Percentiles rank a stretch among this genome's conserved stretches.
phyloP scores from a whole-genome alignment of 768 basidiomycete genomes.

The Pisolithus tinctorius region DNA sequence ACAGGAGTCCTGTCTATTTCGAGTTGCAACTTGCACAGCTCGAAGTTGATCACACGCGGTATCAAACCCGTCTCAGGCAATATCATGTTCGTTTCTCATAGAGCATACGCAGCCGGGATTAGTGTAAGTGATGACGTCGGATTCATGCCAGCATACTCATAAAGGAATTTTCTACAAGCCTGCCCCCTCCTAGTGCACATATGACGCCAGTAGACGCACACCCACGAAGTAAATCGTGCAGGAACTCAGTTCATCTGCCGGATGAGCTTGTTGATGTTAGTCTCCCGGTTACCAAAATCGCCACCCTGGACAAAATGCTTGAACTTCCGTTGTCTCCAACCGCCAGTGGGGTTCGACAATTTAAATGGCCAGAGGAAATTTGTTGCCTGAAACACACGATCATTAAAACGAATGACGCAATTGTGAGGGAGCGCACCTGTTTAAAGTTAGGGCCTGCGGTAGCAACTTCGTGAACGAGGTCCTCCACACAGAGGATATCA shows the following conservation, averaged over 20 bases:
- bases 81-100: conserved; percentile 25
- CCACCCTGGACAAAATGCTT: conserved; percentile 95
- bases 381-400: conserved; percentile 47
- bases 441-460: conserved; percentile 98
- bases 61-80: not conserved
- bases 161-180: conserved; percentile 6
- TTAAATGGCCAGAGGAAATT: conserved; percentile 99
- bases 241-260: conserved; percentile 78
- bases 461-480: conserved; percentile 94
- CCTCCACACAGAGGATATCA: conserved; percentile 95
- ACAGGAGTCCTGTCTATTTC: not conserved
- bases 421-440: conserved; percentile 52
- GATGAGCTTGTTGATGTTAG: conserved; percentile 96
- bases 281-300: conserved; percentile 96
- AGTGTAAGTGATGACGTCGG: conserved; percentile 7
- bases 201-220: not conserved
- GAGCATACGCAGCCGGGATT: conserved; percentile 20
- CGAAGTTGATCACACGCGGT: not conserved
- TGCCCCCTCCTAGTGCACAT: conserved; percentile 2
- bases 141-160: conserved; percentile 29
- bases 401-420: conserved; percentile 1
- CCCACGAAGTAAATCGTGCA: not conserved
- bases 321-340: conserved; percentile 98
- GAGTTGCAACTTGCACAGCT: not conserved
- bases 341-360: conserved; percentile 97